Evolutionary conservation across 2,329 filamentous ascomycete genomes (phyloP), one percentile per base, ranked within the genome.

Genomic region (Exophiala lecanii-corni): DNA sequence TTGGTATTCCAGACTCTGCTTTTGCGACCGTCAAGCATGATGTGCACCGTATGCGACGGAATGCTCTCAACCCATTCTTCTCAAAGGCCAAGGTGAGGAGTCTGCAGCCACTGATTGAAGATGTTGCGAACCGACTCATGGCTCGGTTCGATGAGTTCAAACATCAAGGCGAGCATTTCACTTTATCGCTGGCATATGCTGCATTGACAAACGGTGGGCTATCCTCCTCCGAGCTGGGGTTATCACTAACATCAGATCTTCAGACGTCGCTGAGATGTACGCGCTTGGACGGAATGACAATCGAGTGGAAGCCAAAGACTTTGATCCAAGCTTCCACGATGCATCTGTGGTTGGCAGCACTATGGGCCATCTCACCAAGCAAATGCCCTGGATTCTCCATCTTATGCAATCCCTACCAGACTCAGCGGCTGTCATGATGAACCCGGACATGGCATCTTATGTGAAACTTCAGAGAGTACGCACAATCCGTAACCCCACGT

Each of bases 121-220:
- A 42, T 4, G 56, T 57, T 18, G 55, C 54, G 5, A 42, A 42
- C 17, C 52, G 49, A 26, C 35, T 62, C n/a, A 38, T 41, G 3
- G 19, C 23, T 9, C 41, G 45, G 12, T 36, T 51, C 16, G 33
- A 36, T 10, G 38, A 46, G 13, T 45, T 45, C 17, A 28, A 39
- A 32, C 15, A 32, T 33, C 12, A 20, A 9, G 37, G 23, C 19
- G 38, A 42, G 15, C 36, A 41, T 3, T 17, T 50, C 9, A 35
- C 23, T n/a, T 16, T 50, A 1, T 36, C 34, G 3, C 10, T 48
- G 17, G 55, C 62, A 0, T 67, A 66, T 36, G 65, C 62, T 20
- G 66, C 66, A 16, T 57, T 66, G 26, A 48, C 41, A 4, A 48
- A 45, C 19, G 42, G 42, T 41, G 26, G 2, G 42, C 31, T 10